Evolutionary conservation across 2,329 filamentous ascomycete species (phyloP).

Genomic region (Fusarium metavorans): DNA sequence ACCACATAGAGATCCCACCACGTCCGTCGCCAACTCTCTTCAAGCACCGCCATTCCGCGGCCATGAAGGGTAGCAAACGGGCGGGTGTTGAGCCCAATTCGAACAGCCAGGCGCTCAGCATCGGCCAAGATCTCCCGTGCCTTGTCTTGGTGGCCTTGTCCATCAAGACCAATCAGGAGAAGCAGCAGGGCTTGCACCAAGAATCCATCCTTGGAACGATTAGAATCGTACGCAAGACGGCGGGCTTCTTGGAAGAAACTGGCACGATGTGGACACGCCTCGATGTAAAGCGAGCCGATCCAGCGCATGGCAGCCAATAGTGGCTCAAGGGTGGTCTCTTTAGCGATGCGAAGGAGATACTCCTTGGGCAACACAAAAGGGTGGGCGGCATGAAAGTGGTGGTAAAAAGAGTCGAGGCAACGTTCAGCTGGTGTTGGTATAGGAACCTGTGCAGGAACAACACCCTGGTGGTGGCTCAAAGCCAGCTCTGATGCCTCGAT

Average conservation of each 20-base stretch:
- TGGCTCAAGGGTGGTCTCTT: slow-evolving; percentile 61
- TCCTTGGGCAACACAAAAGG: slow-evolving; percentile 69
- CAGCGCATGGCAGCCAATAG: slow-evolving; percentile 67
- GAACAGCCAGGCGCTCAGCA: slow-evolving; percentile 78
- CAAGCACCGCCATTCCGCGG: slow-evolving; percentile 73
- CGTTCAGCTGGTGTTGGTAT: slow-evolving; percentile 59
- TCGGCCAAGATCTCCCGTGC: slow-evolving; percentile 75
- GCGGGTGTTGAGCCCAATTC: slow-evolving; percentile 80
- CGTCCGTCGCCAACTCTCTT: slow-evolving; percentile 87
- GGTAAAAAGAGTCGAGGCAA: slow-evolving; percentile 70
- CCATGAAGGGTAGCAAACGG: slow-evolving; percentile 75
- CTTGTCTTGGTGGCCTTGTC: slow-evolving; percentile 76
- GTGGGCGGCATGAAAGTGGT: slow-evolving; percentile 68
- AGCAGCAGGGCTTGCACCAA: slow-evolving; percentile 83
- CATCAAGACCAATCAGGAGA: slow-evolving; percentile 82
- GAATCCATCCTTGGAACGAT: slow-evolving; percentile 66
- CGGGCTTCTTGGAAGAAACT: slow-evolving; percentile 70
- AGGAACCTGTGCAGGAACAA: slow-evolving; percentile 35
- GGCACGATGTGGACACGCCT: slow-evolving; percentile 58
- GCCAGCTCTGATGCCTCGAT: slow-evolving; percentile 37
- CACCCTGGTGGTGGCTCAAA: slow-evolving; percentile 24
- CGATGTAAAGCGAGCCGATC: slow-evolving; percentile 67
- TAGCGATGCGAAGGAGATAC: slow-evolving; percentile 60
- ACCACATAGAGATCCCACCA: slow-evolving; percentile 91
- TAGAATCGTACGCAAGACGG: slow-evolving; percentile 60